These are phyloP conservation scores for Talaromyces islandicus DNA, from an alignment of 2,329 filamentous ascomycete species.

Conservation along the genomic window DNA sequence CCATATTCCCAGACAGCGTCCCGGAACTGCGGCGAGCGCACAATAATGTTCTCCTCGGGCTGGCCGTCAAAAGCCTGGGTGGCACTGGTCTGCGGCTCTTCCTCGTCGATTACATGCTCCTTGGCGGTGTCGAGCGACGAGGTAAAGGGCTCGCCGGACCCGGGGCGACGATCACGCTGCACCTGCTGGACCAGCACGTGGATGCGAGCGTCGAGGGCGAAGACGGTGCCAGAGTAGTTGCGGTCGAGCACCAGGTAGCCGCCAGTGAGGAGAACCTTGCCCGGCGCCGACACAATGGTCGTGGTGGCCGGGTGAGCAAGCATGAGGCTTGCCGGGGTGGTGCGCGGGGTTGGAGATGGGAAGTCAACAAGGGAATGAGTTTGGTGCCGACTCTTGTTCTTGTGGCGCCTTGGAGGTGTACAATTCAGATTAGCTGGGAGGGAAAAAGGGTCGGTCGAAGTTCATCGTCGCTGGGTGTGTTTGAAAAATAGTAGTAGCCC, in stretches of 20 bases:
- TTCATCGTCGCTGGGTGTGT: background rate
- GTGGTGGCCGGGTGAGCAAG: slow-evolving; percentile 10
- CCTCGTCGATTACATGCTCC: slow-evolving; percentile 10
- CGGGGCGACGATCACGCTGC: slow-evolving; percentile 25
- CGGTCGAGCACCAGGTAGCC: slow-evolving; percentile 93
- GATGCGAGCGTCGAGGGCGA: slow-evolving; percentile 59
- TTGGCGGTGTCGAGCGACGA: slow-evolving; percentile 8
- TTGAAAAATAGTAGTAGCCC: too few species aligned
- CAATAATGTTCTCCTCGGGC: slow-evolving; percentile 64
- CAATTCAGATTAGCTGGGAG: background rate
- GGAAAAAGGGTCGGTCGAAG: background rate
- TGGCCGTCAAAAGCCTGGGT: slow-evolving; percentile 53
- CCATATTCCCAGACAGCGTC: slow-evolving; percentile 85
- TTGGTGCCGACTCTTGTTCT: background rate
- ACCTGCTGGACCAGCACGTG: slow-evolving; percentile 55
- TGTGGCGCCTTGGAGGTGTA: background rate
- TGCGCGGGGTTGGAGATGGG: background rate
- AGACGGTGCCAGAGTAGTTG: slow-evolving; percentile 68
- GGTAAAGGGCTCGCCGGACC: slow-evolving; percentile 1
- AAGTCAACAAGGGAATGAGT: background rate
- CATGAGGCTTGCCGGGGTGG: background rate
- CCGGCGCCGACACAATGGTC: slow-evolving; percentile 76
- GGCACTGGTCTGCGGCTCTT: background rate
- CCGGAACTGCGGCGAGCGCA: slow-evolving; percentile 85
- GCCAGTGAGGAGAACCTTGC: slow-evolving; percentile 90